These are phyloP conservation scores for Saccharomyces cerevisiae DNA, from an alignment of 805 yeast species.

Conservation along the genomic window DNA sequence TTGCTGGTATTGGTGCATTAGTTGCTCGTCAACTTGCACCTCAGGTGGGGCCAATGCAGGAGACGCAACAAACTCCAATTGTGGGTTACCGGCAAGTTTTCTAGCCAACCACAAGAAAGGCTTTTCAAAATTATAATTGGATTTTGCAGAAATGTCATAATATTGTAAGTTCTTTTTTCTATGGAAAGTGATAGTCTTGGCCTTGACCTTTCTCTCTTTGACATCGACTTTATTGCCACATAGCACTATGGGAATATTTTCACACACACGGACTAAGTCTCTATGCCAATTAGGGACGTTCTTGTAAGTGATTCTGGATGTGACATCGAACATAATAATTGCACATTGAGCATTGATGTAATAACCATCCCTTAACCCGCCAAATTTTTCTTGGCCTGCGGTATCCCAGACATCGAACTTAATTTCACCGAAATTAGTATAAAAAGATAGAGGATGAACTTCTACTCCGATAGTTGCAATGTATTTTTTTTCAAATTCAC, in stretches of 20 bases:
- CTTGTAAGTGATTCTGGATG: constrained; percentile 96
- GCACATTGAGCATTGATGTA: constrained; percentile 98
- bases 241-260: constrained; percentile 93
- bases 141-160: constrained; percentile 97
- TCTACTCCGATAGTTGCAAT: constrained; percentile 97
- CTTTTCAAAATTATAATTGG: constrained; percentile 97
- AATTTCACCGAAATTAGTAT: constrained; percentile 95
- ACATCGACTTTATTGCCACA: constrained; percentile 99
- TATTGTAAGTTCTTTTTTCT: constrained; percentile 98
- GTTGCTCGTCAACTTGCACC: constrained; percentile 86
- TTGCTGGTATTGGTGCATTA: constrained; percentile 94
- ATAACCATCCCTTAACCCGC: constrained; percentile 97
- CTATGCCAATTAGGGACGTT: constrained; percentile 99
- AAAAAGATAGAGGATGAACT: constrained; percentile 93
- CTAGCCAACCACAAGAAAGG: constrained; percentile 99
- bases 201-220: constrained; percentile 97
- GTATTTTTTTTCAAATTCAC: constrained; percentile 96
- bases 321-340: constrained; percentile 97
- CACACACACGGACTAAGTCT: constrained; percentile 97
- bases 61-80: constrained; percentile 92
- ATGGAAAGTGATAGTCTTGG: constrained; percentile 98
- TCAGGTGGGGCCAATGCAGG: constrained; percentile 99
- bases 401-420: constrained; percentile 98
- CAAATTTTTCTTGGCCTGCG: constrained; percentile 98
- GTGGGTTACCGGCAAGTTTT: constrained; percentile 93